These are phyloP conservation scores for Scheffersomyces segobiensis DNA, from an alignment of 1,139 yeast genomes.

Conservation along the genomic window DNA sequence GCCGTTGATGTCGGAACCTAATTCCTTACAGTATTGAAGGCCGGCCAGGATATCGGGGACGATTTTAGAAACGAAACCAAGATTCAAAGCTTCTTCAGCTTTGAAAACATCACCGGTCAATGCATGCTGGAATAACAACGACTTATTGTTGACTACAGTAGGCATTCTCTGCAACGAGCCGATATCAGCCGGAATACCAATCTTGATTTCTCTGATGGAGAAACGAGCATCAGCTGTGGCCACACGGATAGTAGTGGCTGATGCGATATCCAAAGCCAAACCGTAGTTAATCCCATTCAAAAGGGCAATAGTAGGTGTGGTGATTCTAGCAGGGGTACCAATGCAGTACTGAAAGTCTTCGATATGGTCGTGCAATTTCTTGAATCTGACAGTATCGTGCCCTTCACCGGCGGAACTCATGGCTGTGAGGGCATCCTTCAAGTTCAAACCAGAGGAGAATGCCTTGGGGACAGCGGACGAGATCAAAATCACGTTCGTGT, in stretches of 20 bases:
- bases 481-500: conserved; percentile 53
- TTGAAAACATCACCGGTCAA: conserved; percentile 62
- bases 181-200: conserved; percentile 80
- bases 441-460: conserved; percentile 69
- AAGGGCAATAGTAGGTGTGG: conserved; percentile 50
- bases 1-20: conserved; percentile 52
- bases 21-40: conserved; percentile 45
- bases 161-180: conserved; percentile 76
- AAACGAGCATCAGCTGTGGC: conserved; percentile 55
- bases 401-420: conserved; percentile 9
- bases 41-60: conserved; percentile 52
- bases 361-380: conserved; percentile 41
- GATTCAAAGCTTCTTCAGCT: conserved; percentile 53
- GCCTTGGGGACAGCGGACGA: conserved; percentile 58
- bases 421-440: conserved; percentile 37
- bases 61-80: conserved; percentile 57
- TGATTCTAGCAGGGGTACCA: conserved; percentile 45
- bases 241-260: conserved; percentile 59
- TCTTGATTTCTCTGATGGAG: conserved; percentile 67
- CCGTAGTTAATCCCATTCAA: conserved; percentile 56
- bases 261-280: conserved; percentile 65
- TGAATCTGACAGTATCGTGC: conserved; percentile 21
- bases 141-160: conserved; percentile 51
- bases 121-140: conserved; percentile 62
- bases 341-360: conserved; percentile 60